Evolutionary conservation across 208 protist species (phyloP).

Genomic region (Trypanosoma theileri): DNA sequence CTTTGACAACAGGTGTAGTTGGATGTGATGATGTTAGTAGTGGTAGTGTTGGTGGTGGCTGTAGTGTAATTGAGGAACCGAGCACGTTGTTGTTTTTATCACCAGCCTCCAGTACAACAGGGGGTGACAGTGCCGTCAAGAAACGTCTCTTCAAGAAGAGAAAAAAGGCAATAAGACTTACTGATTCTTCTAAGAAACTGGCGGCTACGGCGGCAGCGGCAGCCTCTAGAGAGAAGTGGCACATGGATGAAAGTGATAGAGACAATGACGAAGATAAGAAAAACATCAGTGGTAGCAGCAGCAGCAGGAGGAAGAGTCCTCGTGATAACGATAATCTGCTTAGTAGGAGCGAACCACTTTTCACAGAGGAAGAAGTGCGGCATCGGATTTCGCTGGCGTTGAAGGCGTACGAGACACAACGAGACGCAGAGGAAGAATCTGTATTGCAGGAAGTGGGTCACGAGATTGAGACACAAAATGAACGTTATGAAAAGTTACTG

Average conservation of each 20-base stretch:
- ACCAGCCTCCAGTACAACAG: conserved; percentile 18
- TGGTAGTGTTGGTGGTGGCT: not conserved
- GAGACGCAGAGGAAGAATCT: conserved; percentile 71
- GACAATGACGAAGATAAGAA: not conserved
- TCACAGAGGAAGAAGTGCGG: conserved; percentile 43
- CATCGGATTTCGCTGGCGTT: conserved; percentile 37
- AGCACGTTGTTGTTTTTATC: conserved; percentile 70
- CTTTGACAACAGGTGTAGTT: not conserved
- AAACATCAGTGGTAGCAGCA: not conserved
- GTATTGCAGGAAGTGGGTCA: conserved; percentile 61
- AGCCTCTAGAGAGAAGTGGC: not conserved
- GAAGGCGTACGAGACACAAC: conserved; percentile 51
- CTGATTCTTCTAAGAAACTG: conserved; percentile 15
- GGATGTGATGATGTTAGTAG: not conserved
- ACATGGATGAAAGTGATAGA: not conserved
- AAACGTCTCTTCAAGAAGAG: conserved; percentile 30
- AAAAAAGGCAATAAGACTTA: conserved; percentile 17
- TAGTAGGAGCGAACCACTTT: conserved; percentile 24
- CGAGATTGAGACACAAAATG: conserved; percentile 65
- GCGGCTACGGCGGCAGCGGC: not conserved
- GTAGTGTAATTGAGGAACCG: conserved; percentile 35
- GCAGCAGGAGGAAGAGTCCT: not conserved
- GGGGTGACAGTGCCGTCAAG: conserved; percentile 19
- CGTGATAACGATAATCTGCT: not conserved
- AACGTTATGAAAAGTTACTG: conserved; percentile 40